phyloP scores from a whole-genome alignment of 352 stramenopile genomes.

The Phytophthora cactorum region DNA sequence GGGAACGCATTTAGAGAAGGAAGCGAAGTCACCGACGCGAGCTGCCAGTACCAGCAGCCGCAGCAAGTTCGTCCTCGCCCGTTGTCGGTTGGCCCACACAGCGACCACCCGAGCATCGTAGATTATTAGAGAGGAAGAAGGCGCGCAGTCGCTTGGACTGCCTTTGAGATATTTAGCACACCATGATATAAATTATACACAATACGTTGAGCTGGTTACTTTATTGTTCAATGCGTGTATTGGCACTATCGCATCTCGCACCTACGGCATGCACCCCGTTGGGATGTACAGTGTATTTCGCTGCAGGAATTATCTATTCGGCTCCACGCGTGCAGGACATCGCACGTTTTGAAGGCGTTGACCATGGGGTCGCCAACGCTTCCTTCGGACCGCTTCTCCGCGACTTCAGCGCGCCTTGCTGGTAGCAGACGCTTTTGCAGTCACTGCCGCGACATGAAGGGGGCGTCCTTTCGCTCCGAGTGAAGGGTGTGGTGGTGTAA shows the following conservation, averaged over 20 bases:
- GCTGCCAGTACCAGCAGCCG: background rate
- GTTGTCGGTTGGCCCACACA: background rate
- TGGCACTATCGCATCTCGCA: background rate
- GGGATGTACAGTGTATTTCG: background rate
- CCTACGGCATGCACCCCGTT: background rate
- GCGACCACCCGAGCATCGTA: conserved; percentile 12
- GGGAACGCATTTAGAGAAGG: conserved; percentile 1
- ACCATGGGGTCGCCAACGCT: background rate
- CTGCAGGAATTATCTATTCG: background rate
- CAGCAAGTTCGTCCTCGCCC: conserved; percentile 1
- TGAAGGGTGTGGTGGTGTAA: conserved; percentile 11
- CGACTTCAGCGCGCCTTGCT: conserved; percentile 12
- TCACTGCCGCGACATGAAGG: conserved; percentile 28
- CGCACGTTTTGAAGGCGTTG: background rate
- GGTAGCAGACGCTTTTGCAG: conserved; percentile 18
- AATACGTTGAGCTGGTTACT: conserved; percentile 11
- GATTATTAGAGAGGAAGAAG: conserved; percentile 23
- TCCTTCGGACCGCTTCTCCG: conserved; percentile 3
- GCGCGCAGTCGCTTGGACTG: conserved; percentile 12
- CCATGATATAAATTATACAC: conserved; percentile 46
- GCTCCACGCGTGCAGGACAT: background rate
- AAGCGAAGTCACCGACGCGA: background rate
- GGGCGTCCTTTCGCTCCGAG: conserved; percentile 3
- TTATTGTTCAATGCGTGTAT: background rate
- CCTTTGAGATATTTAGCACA: conserved; percentile 39